phyloP scores from a whole-genome alignment of 371 early-diverging fungal genomes.

The Rhizopus microsporus region DNA sequence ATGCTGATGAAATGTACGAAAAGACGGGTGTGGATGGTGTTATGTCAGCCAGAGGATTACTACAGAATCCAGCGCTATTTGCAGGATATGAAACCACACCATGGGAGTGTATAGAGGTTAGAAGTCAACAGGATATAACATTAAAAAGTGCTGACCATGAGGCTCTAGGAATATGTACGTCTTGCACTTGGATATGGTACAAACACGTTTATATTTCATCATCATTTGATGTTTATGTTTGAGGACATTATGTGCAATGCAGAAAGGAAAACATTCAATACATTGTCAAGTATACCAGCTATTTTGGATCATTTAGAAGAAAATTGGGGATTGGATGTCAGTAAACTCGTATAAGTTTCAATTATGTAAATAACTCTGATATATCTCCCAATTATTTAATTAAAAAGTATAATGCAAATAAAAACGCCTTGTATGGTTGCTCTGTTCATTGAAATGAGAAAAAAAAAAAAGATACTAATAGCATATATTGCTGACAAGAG shows the following conservation, averaged over 20 bases:
- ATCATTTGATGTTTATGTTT: slow-evolving; percentile 94
- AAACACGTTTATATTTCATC: slow-evolving; percentile 84
- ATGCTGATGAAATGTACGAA: slow-evolving; percentile 69
- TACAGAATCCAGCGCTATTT: slow-evolving; percentile 89
- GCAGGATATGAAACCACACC: slow-evolving; percentile 72
- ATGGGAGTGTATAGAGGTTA: slow-evolving; percentile 70
- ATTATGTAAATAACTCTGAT: not conserved
- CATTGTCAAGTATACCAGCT: slow-evolving; percentile 76
- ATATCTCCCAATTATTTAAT: not conserved
- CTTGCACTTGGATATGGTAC: slow-evolving; percentile 82
- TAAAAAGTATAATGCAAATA: not conserved
- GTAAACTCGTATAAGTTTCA: slow-evolving; percentile 11
- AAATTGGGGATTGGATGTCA: slow-evolving; percentile 67
- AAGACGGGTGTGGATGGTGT: slow-evolving; percentile 82
- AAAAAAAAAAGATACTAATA: no score
- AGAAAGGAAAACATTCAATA: slow-evolving; percentile 88
- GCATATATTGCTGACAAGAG: no score
- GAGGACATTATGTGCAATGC: slow-evolving; percentile 84
- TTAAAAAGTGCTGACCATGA: no score
- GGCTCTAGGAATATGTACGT: slow-evolving; percentile 66
- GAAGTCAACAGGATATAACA: not conserved
- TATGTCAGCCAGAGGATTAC: slow-evolving; percentile 87
- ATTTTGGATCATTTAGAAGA: slow-evolving; percentile 83
- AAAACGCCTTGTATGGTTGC: not conserved
- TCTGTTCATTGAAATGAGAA: no score